Percentiles rank a stretch among this genome's conserved stretches.
These are phyloP conservation scores for Diaporthe sp. DNA, from an alignment of 2,329 filamentous ascomycete genomes.

Conservation along the genomic window DNA sequence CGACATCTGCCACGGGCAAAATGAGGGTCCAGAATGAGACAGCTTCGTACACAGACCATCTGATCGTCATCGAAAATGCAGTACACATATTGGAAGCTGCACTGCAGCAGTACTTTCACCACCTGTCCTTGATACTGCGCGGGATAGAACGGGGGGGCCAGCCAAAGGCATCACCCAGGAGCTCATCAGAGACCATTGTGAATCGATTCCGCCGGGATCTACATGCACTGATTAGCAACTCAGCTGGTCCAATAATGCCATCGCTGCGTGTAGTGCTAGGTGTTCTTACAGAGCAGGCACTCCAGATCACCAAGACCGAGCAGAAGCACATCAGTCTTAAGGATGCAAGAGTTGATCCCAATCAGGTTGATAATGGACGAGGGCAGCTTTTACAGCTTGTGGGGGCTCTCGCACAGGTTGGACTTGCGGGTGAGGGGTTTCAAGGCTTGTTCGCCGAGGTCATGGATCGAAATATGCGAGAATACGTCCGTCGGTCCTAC, in stretches of 20 bases:
- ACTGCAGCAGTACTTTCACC: conserved; percentile 69
- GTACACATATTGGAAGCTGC: conserved; percentile 72
- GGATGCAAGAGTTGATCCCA: neutral
- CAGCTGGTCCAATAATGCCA: conserved; percentile 67
- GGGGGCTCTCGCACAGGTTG: conserved; percentile 73
- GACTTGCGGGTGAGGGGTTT: conserved; percentile 77
- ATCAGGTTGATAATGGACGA: conserved; percentile 55
- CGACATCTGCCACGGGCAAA: conserved; percentile 50
- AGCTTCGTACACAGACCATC: conserved; percentile 59
- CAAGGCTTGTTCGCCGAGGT: conserved; percentile 80
- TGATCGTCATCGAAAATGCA: conserved; percentile 62
- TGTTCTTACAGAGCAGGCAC: conserved; percentile 65
- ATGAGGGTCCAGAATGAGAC: conserved; percentile 31
- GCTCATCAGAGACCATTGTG: conserved; percentile 58
- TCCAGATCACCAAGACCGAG: conserved; percentile 52
- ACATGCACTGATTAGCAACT: conserved; percentile 76
- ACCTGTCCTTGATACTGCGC: conserved; percentile 65
- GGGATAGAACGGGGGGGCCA: conserved; percentile 55
- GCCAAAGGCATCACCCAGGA: conserved; percentile 51
- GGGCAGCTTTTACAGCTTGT: conserved; percentile 69
- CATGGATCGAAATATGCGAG: conserved; percentile 75
- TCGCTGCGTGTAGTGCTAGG: conserved; percentile 69
- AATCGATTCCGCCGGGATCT: conserved; percentile 70
- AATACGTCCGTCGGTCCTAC: conserved; percentile 74
- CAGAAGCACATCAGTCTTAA: neutral